Evolutionary conservation across 78 protist species (phyloP).

Genomic region (Guillardia theta): DNA sequence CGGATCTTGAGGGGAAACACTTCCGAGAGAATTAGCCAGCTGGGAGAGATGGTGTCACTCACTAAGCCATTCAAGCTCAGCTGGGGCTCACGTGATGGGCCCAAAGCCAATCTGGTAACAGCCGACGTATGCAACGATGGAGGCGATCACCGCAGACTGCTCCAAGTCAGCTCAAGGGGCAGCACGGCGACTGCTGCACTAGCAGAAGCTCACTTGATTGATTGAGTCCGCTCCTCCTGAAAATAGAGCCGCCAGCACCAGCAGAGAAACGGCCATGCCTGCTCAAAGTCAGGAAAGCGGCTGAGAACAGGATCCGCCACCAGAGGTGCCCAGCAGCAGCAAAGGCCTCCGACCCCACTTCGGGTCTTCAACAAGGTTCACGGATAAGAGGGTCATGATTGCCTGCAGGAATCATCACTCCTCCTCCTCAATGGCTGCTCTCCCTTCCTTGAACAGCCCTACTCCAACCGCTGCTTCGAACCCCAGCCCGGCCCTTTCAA

Average conservation of each 20-base stretch:
- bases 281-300: not conserved
- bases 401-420: too few relatives aligned
- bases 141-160: not conserved
- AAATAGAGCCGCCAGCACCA: not conserved
- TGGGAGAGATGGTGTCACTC: not conserved
- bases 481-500: not conserved
- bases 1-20: not conserved
- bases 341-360: not conserved
- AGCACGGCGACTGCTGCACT: too few relatives aligned
- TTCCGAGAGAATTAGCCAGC: not conserved
- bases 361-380: not conserved
- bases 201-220: not conserved
- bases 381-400: not conserved
- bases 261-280: not conserved
- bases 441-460: constrained; percentile 1
- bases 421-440: too few relatives aligned
- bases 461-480: not conserved
- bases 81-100: not conserved
- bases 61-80: not conserved
- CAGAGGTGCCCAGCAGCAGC: constrained; percentile 20
- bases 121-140: not conserved
- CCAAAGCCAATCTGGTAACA: not conserved
- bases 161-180: not conserved
- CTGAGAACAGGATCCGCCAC: not conserved
- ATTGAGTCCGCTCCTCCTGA: not conserved